Conservation (phyloP, 139 green algal species). For the Ostreobium quekettii region DNA sequence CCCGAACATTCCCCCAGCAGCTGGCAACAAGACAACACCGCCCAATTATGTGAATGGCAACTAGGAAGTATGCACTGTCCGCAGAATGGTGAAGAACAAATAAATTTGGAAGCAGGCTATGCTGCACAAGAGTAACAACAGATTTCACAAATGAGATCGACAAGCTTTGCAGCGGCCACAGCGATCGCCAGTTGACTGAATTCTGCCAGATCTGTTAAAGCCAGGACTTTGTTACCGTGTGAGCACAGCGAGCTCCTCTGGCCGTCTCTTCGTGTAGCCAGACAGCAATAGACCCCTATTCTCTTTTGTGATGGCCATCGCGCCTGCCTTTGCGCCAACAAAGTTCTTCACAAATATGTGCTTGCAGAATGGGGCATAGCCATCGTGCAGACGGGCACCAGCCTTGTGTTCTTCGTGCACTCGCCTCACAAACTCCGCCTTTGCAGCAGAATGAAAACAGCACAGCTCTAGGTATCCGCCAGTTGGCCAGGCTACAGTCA, state of each 20-base stretch:
- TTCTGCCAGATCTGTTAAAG: no score
- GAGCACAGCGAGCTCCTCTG: constrained; percentile 80
- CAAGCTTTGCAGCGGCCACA: no score
- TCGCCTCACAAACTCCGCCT: constrained; percentile 55
- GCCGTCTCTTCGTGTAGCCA: constrained; percentile 60
- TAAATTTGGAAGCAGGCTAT: no score
- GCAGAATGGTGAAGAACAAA: no score
- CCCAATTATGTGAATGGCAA: no score
- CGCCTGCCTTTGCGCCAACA: constrained; percentile 22
- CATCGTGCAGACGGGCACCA: constrained; percentile 40
- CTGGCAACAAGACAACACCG: no score
- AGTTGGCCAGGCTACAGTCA: no score
- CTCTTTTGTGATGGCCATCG: constrained; percentile 59
- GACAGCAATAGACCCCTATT: constrained; percentile 63
- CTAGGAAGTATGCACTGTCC: no score
- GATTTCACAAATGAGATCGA: no score
- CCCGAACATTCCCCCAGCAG: no score
- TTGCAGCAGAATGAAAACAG: constrained; percentile 21
- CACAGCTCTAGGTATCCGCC: no score
- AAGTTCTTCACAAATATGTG: constrained; percentile 91
- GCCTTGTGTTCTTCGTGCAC: constrained; percentile 44
- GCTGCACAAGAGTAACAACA: not conserved
- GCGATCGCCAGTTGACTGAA: no score
- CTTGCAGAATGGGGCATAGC: constrained; percentile 95
- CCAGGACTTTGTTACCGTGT: constrained; percentile 53